These are phyloP conservation scores for Botrytis sinoallii DNA, from an alignment of 2,329 filamentous ascomycete species.

Conservation along the genomic window DNA sequence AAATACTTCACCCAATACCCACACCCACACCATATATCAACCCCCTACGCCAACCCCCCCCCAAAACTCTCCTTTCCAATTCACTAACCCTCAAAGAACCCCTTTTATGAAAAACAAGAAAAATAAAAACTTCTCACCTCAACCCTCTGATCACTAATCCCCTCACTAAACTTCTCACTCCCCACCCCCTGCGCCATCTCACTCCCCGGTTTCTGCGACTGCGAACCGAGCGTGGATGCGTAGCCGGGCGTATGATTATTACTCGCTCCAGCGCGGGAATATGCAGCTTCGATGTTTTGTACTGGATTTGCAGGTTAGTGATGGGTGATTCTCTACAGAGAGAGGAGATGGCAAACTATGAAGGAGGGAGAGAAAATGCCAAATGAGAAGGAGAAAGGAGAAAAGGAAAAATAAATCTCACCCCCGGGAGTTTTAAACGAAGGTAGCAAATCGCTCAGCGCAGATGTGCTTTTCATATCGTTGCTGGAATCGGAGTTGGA, in stretches of 20 bases:
- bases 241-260: constrained; percentile 28
- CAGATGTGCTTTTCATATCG: neutral
- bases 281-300: constrained; percentile 30
- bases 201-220: constrained; percentile 21
- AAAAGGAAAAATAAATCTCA: neutral
- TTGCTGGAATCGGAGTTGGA: neutral
- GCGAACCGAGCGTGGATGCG: constrained; percentile 25
- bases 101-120: neutral
- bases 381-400: no score
- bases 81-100: no score
- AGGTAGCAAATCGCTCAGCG: neutral
- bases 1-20: neutral
- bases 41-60: no score
- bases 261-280: constrained; percentile 28
- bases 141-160: constrained; percentile 22
- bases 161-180: constrained; percentile 25
- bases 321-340: neutral
- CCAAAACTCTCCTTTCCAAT: neutral
- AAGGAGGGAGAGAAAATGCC: neutral
- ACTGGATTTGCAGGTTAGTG: constrained; percentile 15
- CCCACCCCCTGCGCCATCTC: constrained; percentile 24
- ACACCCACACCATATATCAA: no score
- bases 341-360: no score
- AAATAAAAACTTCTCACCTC: constrained; percentile 20
- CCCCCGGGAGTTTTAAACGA: neutral